Base-by-base conservation (phyloP, 2,329 filamentous ascomycete species). In the Thelonectria blattea region DNA sequence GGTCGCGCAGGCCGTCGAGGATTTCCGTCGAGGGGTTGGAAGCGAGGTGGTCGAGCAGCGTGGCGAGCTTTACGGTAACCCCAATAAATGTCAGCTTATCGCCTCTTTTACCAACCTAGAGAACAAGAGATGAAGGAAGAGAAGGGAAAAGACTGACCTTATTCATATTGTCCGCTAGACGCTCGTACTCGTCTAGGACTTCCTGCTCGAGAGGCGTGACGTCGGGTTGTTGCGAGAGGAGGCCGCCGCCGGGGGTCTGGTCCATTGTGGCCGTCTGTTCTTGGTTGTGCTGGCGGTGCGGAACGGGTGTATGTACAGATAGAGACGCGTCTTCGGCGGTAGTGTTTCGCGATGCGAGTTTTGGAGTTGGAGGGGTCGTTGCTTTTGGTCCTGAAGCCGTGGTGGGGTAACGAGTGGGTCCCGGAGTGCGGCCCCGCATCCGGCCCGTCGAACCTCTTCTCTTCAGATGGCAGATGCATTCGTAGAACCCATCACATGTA, bases 181-280 rank as follows among this genome's bases (percentile, higher is more conserved):
- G 85, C 68, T 94, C 88, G 73, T 99, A 99, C 77, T 99, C 95
- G 63, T 98, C 93, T 1, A 99, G 82, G 1, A 99, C 90, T 74
- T 98, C 92, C 76, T 97, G 93, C 79, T 99, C 93, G 8, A 96
- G 85, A 5, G 92, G 90, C 1, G 89, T 85, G 63, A 97, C 81
- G 70, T 89, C 86, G 20, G 83, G 82, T 32, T 79, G 78, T 14
- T 37, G 12, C 3, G 79, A 75, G 42, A 79, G 72, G 9, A 79
- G 68, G 30, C 66, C 63, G 27, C 65, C 66, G 5, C 59, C 56
- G 39, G 68, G 58, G 12, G 56, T 51, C 53, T 68, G 67, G 8
- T 72, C 69, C 69, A 72, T 72, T 15, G 20, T 22, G n/a, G n/a
- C n/a, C 20, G 41, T 32, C 20, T 22, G 24, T 53, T 27, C 22